A percentile compares a stretch with the other conserved stretches of the same genome.
These are phyloP conservation scores for Bryopsis sp. DNA, from an alignment of 139 green algal genomes.

Conservation along the genomic window DNA sequence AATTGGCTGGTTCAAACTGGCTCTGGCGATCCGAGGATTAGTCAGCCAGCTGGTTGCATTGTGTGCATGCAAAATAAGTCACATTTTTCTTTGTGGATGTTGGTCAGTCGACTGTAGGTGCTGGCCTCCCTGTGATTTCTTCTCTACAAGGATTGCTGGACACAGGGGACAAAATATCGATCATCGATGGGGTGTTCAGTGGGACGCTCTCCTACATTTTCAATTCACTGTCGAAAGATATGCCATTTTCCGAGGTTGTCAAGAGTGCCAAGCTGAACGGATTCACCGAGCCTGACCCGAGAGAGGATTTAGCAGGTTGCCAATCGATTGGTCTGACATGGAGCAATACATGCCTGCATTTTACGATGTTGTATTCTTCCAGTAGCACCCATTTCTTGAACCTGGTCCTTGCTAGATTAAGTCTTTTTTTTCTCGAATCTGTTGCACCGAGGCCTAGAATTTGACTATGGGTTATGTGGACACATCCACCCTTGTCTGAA, in stretches of 20 bases:
- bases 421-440: background rate
- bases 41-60: background rate
- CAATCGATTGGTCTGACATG: no score
- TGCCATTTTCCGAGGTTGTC: conserved; percentile 43
- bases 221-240: conserved; percentile 38
- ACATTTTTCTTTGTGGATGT: background rate
- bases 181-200: conserved; percentile 46
- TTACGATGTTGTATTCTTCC: background rate
- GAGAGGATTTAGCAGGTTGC: conserved; percentile 49
- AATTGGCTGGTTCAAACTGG: background rate
- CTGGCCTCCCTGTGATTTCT: conserved; percentile 49
- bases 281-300: conserved; percentile 57
- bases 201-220: conserved; percentile 64
- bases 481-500: no score
- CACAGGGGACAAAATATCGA: conserved; percentile 43
- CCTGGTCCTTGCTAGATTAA: background rate
- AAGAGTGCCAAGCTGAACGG: conserved; percentile 37
- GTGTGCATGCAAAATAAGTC: background rate
- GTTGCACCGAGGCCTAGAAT: no score
- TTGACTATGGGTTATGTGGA: no score
- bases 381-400: background rate
- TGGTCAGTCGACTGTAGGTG: conserved; percentile 35
- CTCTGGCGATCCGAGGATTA: background rate
- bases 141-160: conserved; percentile 42
- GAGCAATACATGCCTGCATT: no score